These are phyloP conservation scores for Trichopus zeylanicus DNA, from an alignment of 116 monocot species.

Conservation along the genomic window DNA sequence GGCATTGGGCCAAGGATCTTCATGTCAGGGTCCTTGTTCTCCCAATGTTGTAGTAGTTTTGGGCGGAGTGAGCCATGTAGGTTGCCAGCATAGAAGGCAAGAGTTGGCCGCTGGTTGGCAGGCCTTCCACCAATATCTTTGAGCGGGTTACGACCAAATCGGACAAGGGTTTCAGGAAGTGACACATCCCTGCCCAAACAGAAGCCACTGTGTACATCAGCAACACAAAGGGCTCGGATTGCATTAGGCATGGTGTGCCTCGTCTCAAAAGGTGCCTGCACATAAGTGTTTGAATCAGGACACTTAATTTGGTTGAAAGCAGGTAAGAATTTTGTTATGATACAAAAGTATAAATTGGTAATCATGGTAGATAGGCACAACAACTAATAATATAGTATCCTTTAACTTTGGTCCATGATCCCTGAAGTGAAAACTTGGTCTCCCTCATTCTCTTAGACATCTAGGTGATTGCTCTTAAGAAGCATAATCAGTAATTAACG, in stretches of 20 bases:
- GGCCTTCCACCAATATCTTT: constrained; percentile 41
- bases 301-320: neutral
- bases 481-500: no score
- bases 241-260: constrained; percentile 22
- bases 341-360: neutral
- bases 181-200: constrained; percentile 53
- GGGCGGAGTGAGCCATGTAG: constrained; percentile 47
- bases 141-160: constrained; percentile 16
- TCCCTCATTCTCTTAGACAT: neutral
- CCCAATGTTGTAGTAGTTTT: constrained; percentile 44
- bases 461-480: no score
- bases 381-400: no score
- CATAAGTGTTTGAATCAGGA: neutral
- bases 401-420: no score
- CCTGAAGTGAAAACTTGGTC: neutral
- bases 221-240: constrained; percentile 48
- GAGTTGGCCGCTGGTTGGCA: constrained; percentile 15
- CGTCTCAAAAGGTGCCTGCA: constrained; percentile 47
- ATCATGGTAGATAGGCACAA: no score
- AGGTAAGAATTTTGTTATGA: neutral
- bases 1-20: constrained; percentile 42
- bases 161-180: constrained; percentile 38
- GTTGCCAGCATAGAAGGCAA: constrained; percentile 59
- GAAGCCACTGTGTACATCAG: constrained; percentile 36
- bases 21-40: constrained; percentile 60